Conservation (phyloP, 2,329 filamentous ascomycete genomes). For the Parafenestella ontariensis region DNA sequence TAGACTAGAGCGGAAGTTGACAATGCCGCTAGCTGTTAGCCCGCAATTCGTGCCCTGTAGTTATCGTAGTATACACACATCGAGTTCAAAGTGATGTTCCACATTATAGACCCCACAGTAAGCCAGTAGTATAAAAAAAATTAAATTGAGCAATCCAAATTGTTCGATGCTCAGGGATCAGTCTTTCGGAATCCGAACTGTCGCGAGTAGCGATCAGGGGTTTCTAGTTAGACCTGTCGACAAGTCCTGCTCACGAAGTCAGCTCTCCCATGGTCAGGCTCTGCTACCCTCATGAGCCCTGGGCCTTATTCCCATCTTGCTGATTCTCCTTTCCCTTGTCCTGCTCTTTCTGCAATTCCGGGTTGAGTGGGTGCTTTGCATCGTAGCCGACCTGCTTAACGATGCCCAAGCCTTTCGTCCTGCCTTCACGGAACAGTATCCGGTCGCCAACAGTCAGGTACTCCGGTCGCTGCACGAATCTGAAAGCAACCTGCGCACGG, state of each 20-base stretch:
- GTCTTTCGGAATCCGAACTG: not conserved
- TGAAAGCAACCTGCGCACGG: slow-evolving; percentile 91
- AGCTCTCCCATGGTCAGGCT: not conserved
- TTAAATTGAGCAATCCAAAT: not conserved
- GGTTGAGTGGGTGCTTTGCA: slow-evolving; percentile 57
- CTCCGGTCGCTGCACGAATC: slow-evolving; percentile 92
- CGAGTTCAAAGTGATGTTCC: not conserved
- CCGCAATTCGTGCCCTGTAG: not conserved
- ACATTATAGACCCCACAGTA: not conserved
- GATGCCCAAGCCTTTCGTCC: slow-evolving; percentile 94
- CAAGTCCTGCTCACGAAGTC: not conserved
- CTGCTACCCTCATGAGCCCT: slow-evolving; percentile 2
- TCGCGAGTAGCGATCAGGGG: not conserved
- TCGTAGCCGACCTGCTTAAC: slow-evolving; percentile 93
- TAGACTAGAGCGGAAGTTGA: not conserved
- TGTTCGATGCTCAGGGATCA: not conserved
- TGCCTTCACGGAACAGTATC: slow-evolving; percentile 89
- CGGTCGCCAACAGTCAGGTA: slow-evolving; percentile 89
- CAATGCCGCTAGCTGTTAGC: not conserved
- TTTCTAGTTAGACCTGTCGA: not conserved
- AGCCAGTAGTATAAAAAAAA: not conserved
- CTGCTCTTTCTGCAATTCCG: slow-evolving; percentile 33
- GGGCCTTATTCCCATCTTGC: slow-evolving; percentile 16
- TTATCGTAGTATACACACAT: not conserved
- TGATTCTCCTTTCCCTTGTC: slow-evolving; percentile 26